Evolutionary conservation across 2,329 filamentous ascomycete species (phyloP).

Genomic region (Sarocladium strictum): DNA sequence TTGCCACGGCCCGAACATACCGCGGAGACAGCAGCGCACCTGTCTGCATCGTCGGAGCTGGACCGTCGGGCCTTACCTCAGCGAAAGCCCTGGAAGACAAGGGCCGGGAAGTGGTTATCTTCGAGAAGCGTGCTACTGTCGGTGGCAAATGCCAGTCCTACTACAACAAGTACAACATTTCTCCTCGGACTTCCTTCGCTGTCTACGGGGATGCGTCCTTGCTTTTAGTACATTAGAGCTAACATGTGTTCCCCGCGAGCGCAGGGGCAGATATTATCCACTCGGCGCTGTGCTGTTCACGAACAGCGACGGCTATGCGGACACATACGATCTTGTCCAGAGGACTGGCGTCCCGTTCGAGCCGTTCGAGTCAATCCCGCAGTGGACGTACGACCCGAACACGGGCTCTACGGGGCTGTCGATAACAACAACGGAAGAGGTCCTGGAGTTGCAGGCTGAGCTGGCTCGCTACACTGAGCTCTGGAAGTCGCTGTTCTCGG

Average conservation of each 20-base stretch:
- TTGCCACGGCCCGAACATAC: not conserved
- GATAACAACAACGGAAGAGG: not conserved
- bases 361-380: not conserved
- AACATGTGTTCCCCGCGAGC: not conserved
- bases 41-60: slow-evolving; percentile 1
- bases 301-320: not conserved
- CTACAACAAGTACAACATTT: not conserved
- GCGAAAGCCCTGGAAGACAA: not conserved
- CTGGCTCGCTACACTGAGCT: not conserved
- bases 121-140: not conserved
- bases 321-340: not conserved
- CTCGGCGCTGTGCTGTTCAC: slow-evolving; percentile 3
- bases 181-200: not conserved
- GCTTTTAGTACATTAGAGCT: not conserved
- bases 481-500: not conserved
- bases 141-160: slow-evolving; percentile 1
- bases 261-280: not conserved
- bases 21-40: not conserved
- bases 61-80: not conserved
- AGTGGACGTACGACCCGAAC: not conserved
- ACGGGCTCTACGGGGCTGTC: not conserved
- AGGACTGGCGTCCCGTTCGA: not conserved
- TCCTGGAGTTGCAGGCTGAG: not conserved
- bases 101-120: not conserved
- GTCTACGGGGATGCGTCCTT: not conserved